A percentile compares a stretch with the other conserved stretches of the same genome.
Conservation (phyloP, 2,329 filamentous ascomycete species). For the Penicillium sp. region DNA sequence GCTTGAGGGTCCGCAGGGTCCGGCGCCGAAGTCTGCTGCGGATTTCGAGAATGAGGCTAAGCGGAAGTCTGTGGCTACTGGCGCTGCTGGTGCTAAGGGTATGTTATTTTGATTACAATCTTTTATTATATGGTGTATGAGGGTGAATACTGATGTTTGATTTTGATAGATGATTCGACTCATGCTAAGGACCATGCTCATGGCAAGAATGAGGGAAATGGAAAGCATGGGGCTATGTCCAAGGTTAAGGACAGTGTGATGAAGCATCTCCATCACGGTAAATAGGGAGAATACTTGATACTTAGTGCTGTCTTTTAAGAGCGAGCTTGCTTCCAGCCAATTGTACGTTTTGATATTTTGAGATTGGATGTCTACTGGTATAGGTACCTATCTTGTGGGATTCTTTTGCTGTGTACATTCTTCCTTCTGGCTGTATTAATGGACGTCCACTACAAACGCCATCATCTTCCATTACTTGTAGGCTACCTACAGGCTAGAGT, state of each 20-base stretch:
- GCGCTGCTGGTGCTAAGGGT: slow-evolving; percentile 1
- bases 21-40: slow-evolving; percentile 24
- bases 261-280: slow-evolving; percentile 20
- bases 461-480: no score
- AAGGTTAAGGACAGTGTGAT: slow-evolving; percentile 25
- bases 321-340: no score
- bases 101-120: background rate
- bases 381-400: no score
- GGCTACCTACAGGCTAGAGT: background rate
- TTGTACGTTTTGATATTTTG: no score
- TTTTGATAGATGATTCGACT: background rate
- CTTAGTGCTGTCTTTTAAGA: no score
- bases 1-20: slow-evolving; percentile 28
- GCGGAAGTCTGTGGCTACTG: slow-evolving; percentile 8
- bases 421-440: slow-evolving; percentile 6
- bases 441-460: background rate
- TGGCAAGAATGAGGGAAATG: background rate
- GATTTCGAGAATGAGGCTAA: slow-evolving; percentile 31
- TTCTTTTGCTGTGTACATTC: background rate
- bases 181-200: slow-evolving; percentile 8
- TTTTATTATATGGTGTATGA: background rate
- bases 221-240: slow-evolving; percentile 17
- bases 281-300: no score
- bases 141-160: background rate
- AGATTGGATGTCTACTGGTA: background rate